phyloP scores from a whole-genome alignment of 2,329 filamentous ascomycete species.

The Hypoxylon sp. region DNA sequence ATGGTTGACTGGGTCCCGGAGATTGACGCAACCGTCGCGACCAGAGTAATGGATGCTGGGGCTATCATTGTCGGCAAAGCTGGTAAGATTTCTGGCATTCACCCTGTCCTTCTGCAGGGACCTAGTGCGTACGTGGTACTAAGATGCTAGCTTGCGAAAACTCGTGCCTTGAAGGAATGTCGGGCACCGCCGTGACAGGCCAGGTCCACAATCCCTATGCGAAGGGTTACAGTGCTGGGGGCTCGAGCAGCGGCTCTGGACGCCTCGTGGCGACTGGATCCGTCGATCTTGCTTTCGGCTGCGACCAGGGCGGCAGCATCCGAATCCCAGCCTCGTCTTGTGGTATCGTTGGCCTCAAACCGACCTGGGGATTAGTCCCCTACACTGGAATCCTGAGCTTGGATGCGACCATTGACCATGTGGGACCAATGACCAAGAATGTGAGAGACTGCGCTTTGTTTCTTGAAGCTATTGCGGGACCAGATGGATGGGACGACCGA shows the following conservation, averaged over 20 bases:
- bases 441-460: conserved; percentile 50
- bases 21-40: conserved; percentile 60
- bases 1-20: conserved; percentile 55
- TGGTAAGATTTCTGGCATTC: conserved; percentile 30
- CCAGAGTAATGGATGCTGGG: conserved; percentile 57
- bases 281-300: conserved; percentile 52
- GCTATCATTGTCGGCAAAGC: conserved; percentile 58
- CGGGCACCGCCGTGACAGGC: conserved; percentile 59
- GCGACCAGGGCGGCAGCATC: conserved; percentile 54
- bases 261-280: conserved; percentile 56
- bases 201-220: conserved; percentile 62
- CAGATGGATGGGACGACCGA: conserved; percentile 53
- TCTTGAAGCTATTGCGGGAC: conserved; percentile 51
- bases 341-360: conserved; percentile 53
- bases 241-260: conserved; percentile 58
- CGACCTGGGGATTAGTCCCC: conserved; percentile 52
- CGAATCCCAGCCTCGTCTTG: conserved; percentile 50
- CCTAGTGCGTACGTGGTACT: neutral
- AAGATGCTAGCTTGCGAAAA: conserved; percentile 59
- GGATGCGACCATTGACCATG: conserved; percentile 51
- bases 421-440: conserved; percentile 50
- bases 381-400: conserved; percentile 52
- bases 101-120: neutral
- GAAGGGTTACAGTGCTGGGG: conserved; percentile 60
- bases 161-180: conserved; percentile 57